A percentile compares a stretch with the other conserved stretches of the same genome.
Conservation (phyloP, 768 basidiomycete species). For the Leccinum broughii region DNA sequence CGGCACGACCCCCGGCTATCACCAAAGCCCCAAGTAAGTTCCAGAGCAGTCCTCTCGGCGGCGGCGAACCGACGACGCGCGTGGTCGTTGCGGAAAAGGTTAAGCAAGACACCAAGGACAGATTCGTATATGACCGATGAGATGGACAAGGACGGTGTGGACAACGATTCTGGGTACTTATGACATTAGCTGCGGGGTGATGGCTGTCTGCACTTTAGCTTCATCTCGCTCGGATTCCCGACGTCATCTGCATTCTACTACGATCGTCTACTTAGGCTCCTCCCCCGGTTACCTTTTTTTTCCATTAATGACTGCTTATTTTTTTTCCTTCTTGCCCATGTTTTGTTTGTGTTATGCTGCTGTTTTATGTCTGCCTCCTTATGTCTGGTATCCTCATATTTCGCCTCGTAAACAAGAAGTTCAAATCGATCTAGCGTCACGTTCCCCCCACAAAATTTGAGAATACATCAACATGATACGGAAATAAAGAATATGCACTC, state of each 20-base stretch:
- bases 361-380: background rate
- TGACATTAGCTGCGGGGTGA: constrained; percentile 12
- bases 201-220: too few relatives aligned
- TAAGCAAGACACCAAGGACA: constrained; percentile 31
- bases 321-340: background rate
- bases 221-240: background rate
- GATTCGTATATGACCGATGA: constrained; percentile 36
- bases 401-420: background rate
- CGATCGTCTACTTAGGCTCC: too few relatives aligned
- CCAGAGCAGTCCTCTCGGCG: too few relatives aligned
- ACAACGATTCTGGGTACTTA: constrained; percentile 33
- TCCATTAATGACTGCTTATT: background rate
- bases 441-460: background rate
- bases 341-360: background rate
- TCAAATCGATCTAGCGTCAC: background rate
- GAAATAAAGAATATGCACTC: too few relatives aligned
- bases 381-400: background rate
- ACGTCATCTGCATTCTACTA: background rate
- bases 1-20: too few relatives aligned
- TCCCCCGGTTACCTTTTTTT: too few relatives aligned
- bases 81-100: constrained; percentile 52
- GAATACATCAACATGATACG: too few relatives aligned
- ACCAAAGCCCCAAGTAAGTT: too few relatives aligned
- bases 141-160: constrained; percentile 36
- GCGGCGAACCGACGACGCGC: constrained; percentile 26